Conservation (phyloP, 2,329 filamentous ascomycete species). For the Emmonsiellopsis sp. region DNA sequence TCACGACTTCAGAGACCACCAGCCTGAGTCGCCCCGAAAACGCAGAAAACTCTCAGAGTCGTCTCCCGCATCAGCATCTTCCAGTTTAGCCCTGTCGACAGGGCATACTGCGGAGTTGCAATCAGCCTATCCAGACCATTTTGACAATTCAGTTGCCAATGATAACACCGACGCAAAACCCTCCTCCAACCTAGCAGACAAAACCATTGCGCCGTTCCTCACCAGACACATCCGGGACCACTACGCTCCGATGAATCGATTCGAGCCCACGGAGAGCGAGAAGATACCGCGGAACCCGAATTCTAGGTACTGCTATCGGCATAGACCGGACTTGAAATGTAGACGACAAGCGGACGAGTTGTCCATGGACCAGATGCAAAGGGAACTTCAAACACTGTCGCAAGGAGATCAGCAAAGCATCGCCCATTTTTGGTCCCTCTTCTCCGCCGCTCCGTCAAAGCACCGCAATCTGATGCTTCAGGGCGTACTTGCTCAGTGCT, state of each 20-base stretch:
- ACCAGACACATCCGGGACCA: slow-evolving; percentile 76
- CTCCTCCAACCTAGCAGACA: slow-evolving; percentile 52
- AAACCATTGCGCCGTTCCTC: slow-evolving; percentile 73
- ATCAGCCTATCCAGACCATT: not conserved
- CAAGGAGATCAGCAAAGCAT: slow-evolving; percentile 88
- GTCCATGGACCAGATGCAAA: slow-evolving; percentile 91
- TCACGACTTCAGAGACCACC: not conserved
- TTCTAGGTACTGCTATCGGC: slow-evolving; percentile 91
- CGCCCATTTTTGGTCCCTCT: slow-evolving; percentile 93
- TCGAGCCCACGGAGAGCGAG: slow-evolving; percentile 7
- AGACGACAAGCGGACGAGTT: slow-evolving; percentile 85
- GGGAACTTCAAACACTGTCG: slow-evolving; percentile 73
- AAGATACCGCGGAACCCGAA: slow-evolving; percentile 46
- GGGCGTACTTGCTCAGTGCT: slow-evolving; percentile 91
- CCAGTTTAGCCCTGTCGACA: not conserved
- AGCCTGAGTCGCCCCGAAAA: slow-evolving; percentile 9
- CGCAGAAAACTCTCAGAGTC: slow-evolving; percentile 9
- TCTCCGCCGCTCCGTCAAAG: slow-evolving; percentile 88
- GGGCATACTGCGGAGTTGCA: not conserved
- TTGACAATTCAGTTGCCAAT: slow-evolving; percentile 10
- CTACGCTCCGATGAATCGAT: slow-evolving; percentile 53
- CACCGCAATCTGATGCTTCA: slow-evolving; percentile 94
- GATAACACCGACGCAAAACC: slow-evolving; percentile 30
- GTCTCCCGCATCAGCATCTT: not conserved
- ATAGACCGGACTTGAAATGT: slow-evolving; percentile 89